Base-by-base conservation (phyloP, 2,329 filamentous ascomycete species). In the Elsinoe ampelina region DNA sequence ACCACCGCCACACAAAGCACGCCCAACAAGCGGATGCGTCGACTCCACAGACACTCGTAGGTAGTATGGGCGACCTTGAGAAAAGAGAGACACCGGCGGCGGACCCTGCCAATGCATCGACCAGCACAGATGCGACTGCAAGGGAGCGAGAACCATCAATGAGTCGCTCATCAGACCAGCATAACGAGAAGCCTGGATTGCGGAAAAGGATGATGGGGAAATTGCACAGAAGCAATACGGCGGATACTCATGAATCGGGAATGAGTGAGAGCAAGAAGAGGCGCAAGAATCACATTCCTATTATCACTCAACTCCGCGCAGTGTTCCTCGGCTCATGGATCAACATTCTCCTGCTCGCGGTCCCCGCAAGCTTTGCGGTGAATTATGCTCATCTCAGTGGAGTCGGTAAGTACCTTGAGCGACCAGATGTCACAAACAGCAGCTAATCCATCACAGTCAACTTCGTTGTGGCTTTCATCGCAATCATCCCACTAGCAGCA, bases 381-480 rank as follows among this genome's bases (percentile, higher is more conserved):
- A 81, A 87, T 64, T 89, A 85, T 66, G 72, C 82, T 15, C 61
- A 73, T 10, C 73, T 86, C 54, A 76, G 79, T 65, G 75, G 78
- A 2, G 77, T 86, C 58, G 80, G 78, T 17, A 17, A 80, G 78
- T 30, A 32, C 22, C 22, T 34, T 34, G 22, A 12, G 11, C 20
- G 41, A 13, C 20, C 41, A 45, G 10, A 13, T 45, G 41, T 26
- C 5, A 19, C 38, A 41, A n/a, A 41, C n/a, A 41, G 5, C 5
- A 41, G 17, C 26, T 36, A 12, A 34, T 34, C 13, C 1, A 34
- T 50, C 19, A 5, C n/a, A 34, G 45, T 34, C 30, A 76, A 93
- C 47, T 96, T 96, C 66, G 81, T 91, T 57, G 80, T 96, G 71
- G 96, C 96, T 74, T 96, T 96, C 66, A 80, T 96, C 61, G 92